phyloP scores from a whole-genome alignment of 2,329 filamentous ascomycete genomes.

The Microsporum ferrugineum region DNA sequence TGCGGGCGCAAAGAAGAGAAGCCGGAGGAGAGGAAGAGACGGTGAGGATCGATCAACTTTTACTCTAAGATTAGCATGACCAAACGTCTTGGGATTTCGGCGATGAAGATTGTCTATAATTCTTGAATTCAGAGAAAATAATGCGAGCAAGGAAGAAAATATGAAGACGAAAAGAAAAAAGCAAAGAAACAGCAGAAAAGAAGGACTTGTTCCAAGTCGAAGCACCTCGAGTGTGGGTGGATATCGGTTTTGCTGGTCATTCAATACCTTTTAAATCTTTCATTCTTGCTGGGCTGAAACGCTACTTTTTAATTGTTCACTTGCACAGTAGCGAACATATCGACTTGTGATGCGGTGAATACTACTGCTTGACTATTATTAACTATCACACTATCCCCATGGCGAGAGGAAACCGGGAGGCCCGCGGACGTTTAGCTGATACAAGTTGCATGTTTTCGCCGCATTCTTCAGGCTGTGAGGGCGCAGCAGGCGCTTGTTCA shows the following conservation, averaged over 20 bases:
- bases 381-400: neutral
- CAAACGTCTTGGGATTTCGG: neutral
- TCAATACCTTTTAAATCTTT: neutral
- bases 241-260: neutral
- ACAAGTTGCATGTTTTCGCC: neutral
- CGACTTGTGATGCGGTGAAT: neutral
- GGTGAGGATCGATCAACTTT: neutral
- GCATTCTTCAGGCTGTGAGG: neutral
- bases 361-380: neutral
- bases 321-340: neutral
- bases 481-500: neutral
- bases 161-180: neutral
- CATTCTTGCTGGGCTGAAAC: neutral
- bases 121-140: neutral
- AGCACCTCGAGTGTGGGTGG: neutral
- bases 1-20: neutral
- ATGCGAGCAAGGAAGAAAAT: neutral
- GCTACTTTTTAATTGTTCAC: neutral
- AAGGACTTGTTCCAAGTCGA: neutral
- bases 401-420: no score
- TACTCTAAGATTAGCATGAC: neutral
- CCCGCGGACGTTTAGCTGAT: neutral
- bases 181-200: neutral
- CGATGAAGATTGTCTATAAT: neutral
- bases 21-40: neutral